phyloP scores from a whole-genome alignment of 1,284 basidiomycete species.

The Rhodotorula sp. region DNA sequence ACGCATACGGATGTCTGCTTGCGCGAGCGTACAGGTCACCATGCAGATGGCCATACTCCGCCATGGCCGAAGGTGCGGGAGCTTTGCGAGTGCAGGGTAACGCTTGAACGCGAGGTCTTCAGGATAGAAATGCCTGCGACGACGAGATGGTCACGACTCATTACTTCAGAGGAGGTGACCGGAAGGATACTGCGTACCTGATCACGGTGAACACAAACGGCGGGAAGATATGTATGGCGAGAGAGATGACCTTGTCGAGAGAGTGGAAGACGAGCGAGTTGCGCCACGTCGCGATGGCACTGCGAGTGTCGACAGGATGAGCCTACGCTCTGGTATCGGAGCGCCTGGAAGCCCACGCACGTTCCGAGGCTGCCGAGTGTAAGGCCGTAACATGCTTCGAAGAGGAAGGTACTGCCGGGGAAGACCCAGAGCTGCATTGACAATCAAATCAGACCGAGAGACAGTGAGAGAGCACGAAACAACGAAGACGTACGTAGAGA shows the following conservation, averaged over 20 bases:
- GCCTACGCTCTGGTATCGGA: not conserved
- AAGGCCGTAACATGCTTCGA: slow-evolving; percentile 47
- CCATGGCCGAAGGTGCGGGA: slow-evolving; percentile 31
- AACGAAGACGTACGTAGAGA: slow-evolving; percentile 36
- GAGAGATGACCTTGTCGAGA: slow-evolving; percentile 49
- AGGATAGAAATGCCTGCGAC: slow-evolving; percentile 41
- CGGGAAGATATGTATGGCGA: slow-evolving; percentile 49
- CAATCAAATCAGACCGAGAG: too few relatives aligned
- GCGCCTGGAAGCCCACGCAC: slow-evolving; percentile 9
- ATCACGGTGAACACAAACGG: slow-evolving; percentile 43
- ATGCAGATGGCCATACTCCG: slow-evolving; percentile 41
- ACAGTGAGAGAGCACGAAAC: too few relatives aligned
- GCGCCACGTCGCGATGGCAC: slow-evolving; percentile 49
- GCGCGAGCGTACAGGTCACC: slow-evolving; percentile 32
- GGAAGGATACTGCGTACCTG: slow-evolving; percentile 8
- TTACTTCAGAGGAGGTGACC: not conserved
- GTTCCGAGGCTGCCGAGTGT: slow-evolving; percentile 46
- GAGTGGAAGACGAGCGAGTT: slow-evolving; percentile 50
- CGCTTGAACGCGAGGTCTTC: slow-evolving; percentile 30
- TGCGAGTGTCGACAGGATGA: not conserved
- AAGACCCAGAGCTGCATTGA: slow-evolving; percentile 44
- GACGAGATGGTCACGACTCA: too few relatives aligned
- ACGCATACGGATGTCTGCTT: not conserved
- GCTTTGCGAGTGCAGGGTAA: slow-evolving; percentile 42
- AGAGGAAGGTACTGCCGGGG: slow-evolving; percentile 44